Base-by-base conservation (phyloP, 2,329 filamentous ascomycete genomes). In the Venturia oleaginea region DNA sequence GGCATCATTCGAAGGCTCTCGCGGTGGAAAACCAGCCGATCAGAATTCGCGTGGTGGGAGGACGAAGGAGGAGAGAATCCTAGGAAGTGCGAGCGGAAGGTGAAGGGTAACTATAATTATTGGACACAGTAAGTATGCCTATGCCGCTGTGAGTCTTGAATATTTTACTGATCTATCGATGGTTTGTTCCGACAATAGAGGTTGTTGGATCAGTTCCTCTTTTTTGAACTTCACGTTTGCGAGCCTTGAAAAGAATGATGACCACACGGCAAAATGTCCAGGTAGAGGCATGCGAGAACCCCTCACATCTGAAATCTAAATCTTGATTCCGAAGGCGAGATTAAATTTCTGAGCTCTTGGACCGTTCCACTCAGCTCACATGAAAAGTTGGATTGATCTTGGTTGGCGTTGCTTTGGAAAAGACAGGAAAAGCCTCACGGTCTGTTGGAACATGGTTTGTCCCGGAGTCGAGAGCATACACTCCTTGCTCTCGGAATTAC, bases 1-100 rank as follows among this genome's bases (percentile, higher is more conserved):
- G 17, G n/a, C 59, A 27, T 40, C 59, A 3, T 43, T 60, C 40
- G 59, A 42, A 19, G 34, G 40, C 6, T 37, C 40, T 27, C 19
- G 37, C 17, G n/a, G 24, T n/a, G 40, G 37, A 7, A 40, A 60
- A 42, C 59, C 27, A 34, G 27, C 30, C 27, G 51, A 57, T 34
- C 51, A 60, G 13, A 60, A 38, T 11, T 30, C 24, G 24, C 32
- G 40, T 7, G 59, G 27, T 13, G n/a, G 30, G n/a, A 40, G 59
- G 40, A 40, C 59, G 27, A 60, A 60, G 34, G 59, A 60, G n/a
- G 22, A 60, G n/a, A 40, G 59, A 24, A 60, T 60, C 8, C 22
- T 60, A 11, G 59, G 59, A 34, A 57, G 34, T 34, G 19, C 51
- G 17, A 57, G 51, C 10, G 51, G 30, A 34, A 57, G 51, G 24